Evolutionary conservation across 441 rosid species (phyloP).

Genomic region (Bruguiera hainesii): DNA sequence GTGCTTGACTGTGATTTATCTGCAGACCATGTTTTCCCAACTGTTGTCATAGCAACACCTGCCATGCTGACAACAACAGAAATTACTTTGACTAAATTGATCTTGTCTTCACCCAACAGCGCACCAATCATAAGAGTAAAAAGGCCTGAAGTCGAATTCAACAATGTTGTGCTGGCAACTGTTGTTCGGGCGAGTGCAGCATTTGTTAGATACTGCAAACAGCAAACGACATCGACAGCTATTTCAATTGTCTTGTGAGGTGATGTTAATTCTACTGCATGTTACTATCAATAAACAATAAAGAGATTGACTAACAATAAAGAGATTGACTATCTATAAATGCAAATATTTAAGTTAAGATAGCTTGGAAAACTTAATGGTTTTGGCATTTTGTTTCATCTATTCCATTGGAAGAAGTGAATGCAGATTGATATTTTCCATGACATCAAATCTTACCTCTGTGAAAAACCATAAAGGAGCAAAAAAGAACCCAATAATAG

Average conservation of each 20-base stretch:
- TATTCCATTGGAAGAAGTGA: too few species aligned
- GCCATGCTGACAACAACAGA: slow-evolving; percentile 45
- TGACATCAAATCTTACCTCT: slow-evolving; percentile 26
- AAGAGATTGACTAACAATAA: too few species aligned
- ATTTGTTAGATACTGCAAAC: slow-evolving; percentile 41
- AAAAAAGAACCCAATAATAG: slow-evolving; percentile 22
- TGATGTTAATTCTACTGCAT: too few species aligned
- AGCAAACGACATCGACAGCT: slow-evolving; percentile 1
- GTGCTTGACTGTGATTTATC: slow-evolving; percentile 24
- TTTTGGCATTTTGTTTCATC: too few species aligned
- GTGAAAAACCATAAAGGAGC: slow-evolving; percentile 41
- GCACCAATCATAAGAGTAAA: slow-evolving; percentile 49
- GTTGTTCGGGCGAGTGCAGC: slow-evolving; percentile 46
- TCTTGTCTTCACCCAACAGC: slow-evolving; percentile 37
- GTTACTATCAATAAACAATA: too few species aligned
- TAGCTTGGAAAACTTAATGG: too few species aligned
- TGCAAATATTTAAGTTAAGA: too few species aligned
- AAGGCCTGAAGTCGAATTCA: slow-evolving; percentile 47
- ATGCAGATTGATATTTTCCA: too few species aligned
- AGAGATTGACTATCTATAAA: too few species aligned
- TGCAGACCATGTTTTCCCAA: slow-evolving; percentile 37
- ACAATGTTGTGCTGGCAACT: slow-evolving; percentile 40
- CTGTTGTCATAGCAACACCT: slow-evolving; percentile 48
- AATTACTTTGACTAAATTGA: slow-evolving; percentile 32
- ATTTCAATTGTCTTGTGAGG: neutral